Evolutionary conservation across 192 early-diverging fungal species (phyloP), one percentile per base, ranked within the genome.

Genomic region (Coemansia sp.): DNA sequence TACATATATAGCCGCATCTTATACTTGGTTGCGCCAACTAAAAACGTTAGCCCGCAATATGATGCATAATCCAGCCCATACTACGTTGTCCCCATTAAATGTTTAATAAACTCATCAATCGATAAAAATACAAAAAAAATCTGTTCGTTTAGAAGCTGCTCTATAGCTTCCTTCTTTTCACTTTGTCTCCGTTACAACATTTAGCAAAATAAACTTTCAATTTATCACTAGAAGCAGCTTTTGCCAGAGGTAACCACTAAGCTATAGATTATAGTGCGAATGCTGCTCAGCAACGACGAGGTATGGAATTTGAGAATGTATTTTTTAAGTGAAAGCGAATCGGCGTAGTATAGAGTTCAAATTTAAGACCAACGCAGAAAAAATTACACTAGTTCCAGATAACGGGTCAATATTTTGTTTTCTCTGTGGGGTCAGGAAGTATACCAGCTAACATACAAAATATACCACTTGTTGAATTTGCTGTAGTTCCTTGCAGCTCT

Each of bases 401-500:
- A 25, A 22, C n/a, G 22, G 32, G 6, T 5, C 14, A 14, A 8
- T 20, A n/a, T 60, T 9, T 17, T 17, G 9, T 46, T 17, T 46
- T 6, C 11, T 14, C 39, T 46, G 17, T 9, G 39, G 3, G 0
- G 39, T 4, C 17, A 17, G 39, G 17, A 46, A 17, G 8, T 17
- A 17, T 14, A 46, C 39, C 39, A 17, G 39, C 11, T 46, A 17
- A 46, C 39, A 17, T 14, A 46, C 39, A 46, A 46, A 46, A 17
- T 46, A 10, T 46, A 46, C 39, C 39, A 46, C 14, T 14, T 46
- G 9, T 14, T 17, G 39, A 46, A 46, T 17, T 14, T 22, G 21
- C n/a, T 66, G 62, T 80, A 80, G 77, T 80, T 80, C 67, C 39
- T 80, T 32, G 63, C 63, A 62, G 68, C 72, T 29, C 62, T 80